Base-by-base conservation (phyloP, 129 eudicot genomes). In the Helianthus tuberosus region DNA sequence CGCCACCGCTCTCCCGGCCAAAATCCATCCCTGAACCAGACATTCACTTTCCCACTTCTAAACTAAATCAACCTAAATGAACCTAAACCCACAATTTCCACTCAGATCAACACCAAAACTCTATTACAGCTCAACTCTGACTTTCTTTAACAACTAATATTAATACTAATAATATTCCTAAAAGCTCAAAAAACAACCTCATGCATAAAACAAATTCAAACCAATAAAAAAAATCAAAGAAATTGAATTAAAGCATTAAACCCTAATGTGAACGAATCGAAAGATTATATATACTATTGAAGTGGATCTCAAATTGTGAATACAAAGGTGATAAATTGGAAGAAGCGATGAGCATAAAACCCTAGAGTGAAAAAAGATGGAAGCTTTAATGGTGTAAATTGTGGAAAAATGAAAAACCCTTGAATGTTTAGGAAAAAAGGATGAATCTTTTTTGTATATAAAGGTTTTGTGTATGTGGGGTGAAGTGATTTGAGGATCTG, bases 11-110 rank as follows among this genome's bases (percentile, higher is more conserved):
- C 55, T 84, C 93, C 54, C 86, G 78, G 17, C 77, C 77, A 77
- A n/a, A 87, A 82, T 88, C 95, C 91, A 88, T 88, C 29, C 86
- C 86, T 65, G 75, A 74, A 55, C 72, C 79, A 64, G 83, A 76
- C 87, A 80, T 76, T 83, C 83, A 81, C 80, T 29, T 50, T 67
- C 60, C 64, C 46, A 63, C 72, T 71, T 75, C 27, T 69, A 74
- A 72, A 72, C 78, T 14, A 64, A 32, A 32, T 32, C 3, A 27
- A 1, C 32, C 32, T 39, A 39, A 63, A 43, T 25, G 38, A 69
- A 57, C 38, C 53, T 4, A 74, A 73, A 68, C 41, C 65, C 44
- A 23, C 54, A 65, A 64, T 8, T 68, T 48, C 16, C 3, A 49
- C 32, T 51, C 80, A 67, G 66, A 50, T 76, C 82, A 69, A 52